phyloP scores from a whole-genome alignment of 352 stramenopile genomes.

The Globisporangium spiculum region DNA sequence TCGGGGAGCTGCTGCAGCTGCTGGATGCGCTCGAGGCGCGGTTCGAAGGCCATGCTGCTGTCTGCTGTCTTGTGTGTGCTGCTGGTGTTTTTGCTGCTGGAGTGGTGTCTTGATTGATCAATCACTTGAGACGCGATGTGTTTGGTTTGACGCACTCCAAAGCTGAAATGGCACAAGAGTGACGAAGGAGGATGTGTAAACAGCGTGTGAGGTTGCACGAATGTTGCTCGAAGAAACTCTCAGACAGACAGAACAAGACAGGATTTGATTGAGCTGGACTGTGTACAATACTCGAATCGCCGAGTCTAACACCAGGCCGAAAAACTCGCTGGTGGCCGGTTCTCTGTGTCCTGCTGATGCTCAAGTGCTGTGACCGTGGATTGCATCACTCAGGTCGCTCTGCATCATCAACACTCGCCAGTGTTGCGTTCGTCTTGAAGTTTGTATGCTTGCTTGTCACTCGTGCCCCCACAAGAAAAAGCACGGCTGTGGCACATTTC shows the following conservation, averaged over 20 bases:
- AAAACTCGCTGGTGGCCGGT: background rate
- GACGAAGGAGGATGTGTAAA: background rate
- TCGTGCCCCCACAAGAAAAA: constrained; percentile 17
- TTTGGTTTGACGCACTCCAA: background rate
- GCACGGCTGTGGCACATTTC: constrained; percentile 8
- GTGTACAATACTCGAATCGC: background rate
- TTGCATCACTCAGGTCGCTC: constrained; percentile 6
- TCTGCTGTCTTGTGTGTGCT: background rate
- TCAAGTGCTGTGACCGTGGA: background rate
- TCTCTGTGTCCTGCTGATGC: background rate
- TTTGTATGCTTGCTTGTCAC: background rate
- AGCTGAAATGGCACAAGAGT: constrained; percentile 11
- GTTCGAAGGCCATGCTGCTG: constrained; percentile 52
- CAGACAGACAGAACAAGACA: background rate
- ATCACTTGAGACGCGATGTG: background rate
- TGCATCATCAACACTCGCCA: constrained; percentile 5
- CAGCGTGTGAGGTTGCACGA: constrained; percentile 14
- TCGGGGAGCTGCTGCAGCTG: constrained; percentile 48
- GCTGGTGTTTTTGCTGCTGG: background rate
- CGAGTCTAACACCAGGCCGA: background rate
- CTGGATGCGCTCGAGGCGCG: constrained; percentile 57
- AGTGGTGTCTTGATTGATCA: background rate
- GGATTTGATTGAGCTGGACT: constrained; percentile 1
- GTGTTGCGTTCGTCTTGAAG: background rate
- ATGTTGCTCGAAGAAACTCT: constrained; percentile 2